A percentile compares a stretch with the other conserved stretches of the same genome.
These are phyloP conservation scores for Tulasnella sp. DNA, from an alignment of 768 basidiomycete species.

Conservation along the genomic window DNA sequence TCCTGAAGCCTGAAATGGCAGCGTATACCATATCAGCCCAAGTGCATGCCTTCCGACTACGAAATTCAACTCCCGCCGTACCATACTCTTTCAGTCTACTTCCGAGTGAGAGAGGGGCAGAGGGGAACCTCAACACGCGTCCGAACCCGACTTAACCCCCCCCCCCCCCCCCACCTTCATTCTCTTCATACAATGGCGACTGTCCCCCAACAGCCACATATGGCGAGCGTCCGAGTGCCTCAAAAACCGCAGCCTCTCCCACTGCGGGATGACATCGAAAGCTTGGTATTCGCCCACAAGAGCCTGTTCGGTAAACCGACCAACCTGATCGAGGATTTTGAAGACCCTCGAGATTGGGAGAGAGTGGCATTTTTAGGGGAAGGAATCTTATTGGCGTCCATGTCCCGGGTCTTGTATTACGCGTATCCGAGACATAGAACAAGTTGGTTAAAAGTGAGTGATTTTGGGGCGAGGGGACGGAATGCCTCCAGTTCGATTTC, in stretches of 20 bases:
- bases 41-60: no score
- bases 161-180: not conserved
- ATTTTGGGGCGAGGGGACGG: no score
- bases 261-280: not conserved
- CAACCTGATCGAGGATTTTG: not conserved
- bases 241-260: not conserved
- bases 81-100: no score
- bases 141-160: no score
- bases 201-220: no score
- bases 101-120: no score
- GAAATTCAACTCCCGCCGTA: no score
- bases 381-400: not conserved
- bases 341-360: constrained; percentile 8
- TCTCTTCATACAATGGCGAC: not conserved
- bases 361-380: constrained; percentile 12
- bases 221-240: not conserved
- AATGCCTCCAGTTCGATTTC: no score
- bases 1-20: no score
- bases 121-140: no score
- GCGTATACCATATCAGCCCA: no score
- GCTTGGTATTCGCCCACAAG: constrained; percentile 13
- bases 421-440: not conserved
- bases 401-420: constrained; percentile 7
- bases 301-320: not conserved
- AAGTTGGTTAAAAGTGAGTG: not conserved